Evolutionary conservation across 345 rosid species (phyloP).

Genomic region (Pugionium cornutum): DNA sequence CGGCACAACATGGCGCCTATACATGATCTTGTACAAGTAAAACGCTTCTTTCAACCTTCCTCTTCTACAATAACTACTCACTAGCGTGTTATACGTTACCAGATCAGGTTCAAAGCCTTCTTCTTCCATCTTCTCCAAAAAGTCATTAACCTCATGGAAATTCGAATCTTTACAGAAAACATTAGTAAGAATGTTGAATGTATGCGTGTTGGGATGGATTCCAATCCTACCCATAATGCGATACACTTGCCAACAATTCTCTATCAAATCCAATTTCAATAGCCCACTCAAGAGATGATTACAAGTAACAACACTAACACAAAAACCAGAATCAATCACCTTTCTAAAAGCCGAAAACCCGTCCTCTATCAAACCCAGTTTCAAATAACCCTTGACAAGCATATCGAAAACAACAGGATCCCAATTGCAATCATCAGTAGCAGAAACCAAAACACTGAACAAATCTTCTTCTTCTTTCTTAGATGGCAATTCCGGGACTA

Average conservation of each 20-base stretch:
- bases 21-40: slow-evolving; percentile 78
- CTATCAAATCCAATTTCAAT: slow-evolving; percentile 51
- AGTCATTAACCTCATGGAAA: slow-evolving; percentile 56
- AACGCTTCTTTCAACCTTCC: slow-evolving; percentile 76
- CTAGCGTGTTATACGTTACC: slow-evolving; percentile 83
- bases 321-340: slow-evolving; percentile 50
- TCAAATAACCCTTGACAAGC: slow-evolving; percentile 64
- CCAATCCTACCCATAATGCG: slow-evolving; percentile 63
- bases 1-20: slow-evolving; percentile 59
- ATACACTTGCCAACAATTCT: slow-evolving; percentile 75
- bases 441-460: slow-evolving; percentile 48
- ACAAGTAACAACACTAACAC: slow-evolving; percentile 70
- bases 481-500: slow-evolving; percentile 28
- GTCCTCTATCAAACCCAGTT: slow-evolving; percentile 49
- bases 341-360: slow-evolving; percentile 51
- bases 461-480: slow-evolving; percentile 39
- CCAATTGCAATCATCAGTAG: slow-evolving; percentile 64
- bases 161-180: slow-evolving; percentile 59
- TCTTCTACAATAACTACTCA: slow-evolving; percentile 70
- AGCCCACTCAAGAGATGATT: slow-evolving; percentile 76
- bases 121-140: slow-evolving; percentile 92
- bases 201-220: slow-evolving; percentile 59
- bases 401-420: slow-evolving; percentile 68
- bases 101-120: slow-evolving; percentile 91
- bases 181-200: slow-evolving; percentile 78